Evolutionary conservation across 352 stramenopile genomes (phyloP).

Genomic region (Globisporangium echinulatum): DNA sequence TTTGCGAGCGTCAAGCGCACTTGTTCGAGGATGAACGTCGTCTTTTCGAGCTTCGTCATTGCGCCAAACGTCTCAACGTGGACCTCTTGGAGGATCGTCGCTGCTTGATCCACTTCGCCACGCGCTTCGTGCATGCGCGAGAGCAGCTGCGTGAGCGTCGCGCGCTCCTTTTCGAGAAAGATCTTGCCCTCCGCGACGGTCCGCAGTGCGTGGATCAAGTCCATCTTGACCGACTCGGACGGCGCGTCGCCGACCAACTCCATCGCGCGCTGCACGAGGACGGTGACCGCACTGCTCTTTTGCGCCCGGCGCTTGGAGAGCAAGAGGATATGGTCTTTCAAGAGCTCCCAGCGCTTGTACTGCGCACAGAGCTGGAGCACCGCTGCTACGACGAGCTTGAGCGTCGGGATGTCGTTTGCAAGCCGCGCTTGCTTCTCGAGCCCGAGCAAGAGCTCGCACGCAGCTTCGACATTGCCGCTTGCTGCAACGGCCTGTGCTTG

Average conservation of each 20-base stretch:
- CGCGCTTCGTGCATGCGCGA: constrained; percentile 90
- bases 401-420: constrained; percentile 80
- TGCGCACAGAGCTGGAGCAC: constrained; percentile 76
- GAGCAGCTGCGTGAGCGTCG: constrained; percentile 89
- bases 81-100: constrained; percentile 96
- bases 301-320: constrained; percentile 87
- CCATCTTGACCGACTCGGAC: constrained; percentile 83
- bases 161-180: constrained; percentile 96
- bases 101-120: constrained; percentile 90
- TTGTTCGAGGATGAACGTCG: constrained; percentile 98
- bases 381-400: constrained; percentile 72
- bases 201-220: constrained; percentile 92
- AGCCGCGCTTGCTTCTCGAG: constrained; percentile 81
- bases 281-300: constrained; percentile 79
- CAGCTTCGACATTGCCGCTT: constrained; percentile 75
- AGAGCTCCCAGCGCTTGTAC: constrained; percentile 85
- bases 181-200: constrained; percentile 96
- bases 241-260: constrained; percentile 70
- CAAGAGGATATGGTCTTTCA: constrained; percentile 82
- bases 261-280: constrained; percentile 84
- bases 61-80: constrained; percentile 98
- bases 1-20: constrained; percentile 95
- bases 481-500: constrained; percentile 57
- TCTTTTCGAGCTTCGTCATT: constrained; percentile 98
- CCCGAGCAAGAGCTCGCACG: constrained; percentile 74